Base-by-base conservation (phyloP, 768 basidiomycete genomes). In the Rhizopogon vesiculosus region DNA sequence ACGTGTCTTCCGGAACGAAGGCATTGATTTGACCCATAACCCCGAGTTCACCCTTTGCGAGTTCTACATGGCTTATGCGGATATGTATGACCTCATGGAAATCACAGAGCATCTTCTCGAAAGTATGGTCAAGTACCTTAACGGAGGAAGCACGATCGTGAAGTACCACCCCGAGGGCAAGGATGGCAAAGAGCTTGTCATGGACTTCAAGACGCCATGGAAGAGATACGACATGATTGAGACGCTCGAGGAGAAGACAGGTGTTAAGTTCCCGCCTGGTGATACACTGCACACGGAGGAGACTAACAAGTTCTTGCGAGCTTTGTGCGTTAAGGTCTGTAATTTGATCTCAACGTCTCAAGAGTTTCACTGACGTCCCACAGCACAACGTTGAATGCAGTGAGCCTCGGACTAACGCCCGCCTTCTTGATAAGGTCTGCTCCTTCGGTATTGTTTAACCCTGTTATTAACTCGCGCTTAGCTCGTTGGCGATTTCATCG, bases 1-100 rank as follows among this genome's bases (percentile, higher is more conserved):
- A 2, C 86, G 96, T 42, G 94, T 98, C 12, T 99, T 98, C 82
- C 80, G 97, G 45, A 99, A 98, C 72, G 97, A 99, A 70, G 91
- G 95, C 31, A 99, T 99, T 66, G 97, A 99, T 74, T 76, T 99
- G 61, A 99, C 97, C 16, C 97, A 99, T 72, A 99, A 99, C 73
- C 97, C 97, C 62, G 97, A 99, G 71, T 98, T 98, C 76, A 91
- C 93, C 5, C 96, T 98, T 74, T 98, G 96, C 81, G 96, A 99
- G 76, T 98, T 99, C 74, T 99, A 98, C 69, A 98, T 99, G 96
- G 96, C 97, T 31, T 98, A 98, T 64, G 97, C 97, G 56, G 97
- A 98, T 71, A 95, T 96, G 94, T 89, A 92, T 76, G 97, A 98
- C 67, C 56, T 98, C 56, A 98, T 99, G 96, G 97, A 98, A 42